Conservation (phyloP, 345 rosid genomes). For the Luvunga scandens region DNA sequence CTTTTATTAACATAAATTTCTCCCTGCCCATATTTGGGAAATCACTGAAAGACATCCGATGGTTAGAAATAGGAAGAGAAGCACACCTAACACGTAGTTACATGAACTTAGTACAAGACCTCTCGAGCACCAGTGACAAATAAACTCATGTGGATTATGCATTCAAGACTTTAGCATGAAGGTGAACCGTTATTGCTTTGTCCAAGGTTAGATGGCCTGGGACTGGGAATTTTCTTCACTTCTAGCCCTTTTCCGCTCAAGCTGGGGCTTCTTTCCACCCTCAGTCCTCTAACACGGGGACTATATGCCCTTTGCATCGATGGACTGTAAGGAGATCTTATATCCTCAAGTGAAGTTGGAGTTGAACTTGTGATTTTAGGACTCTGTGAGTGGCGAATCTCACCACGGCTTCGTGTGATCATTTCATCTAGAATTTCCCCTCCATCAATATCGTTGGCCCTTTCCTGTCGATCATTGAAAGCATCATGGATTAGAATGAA, state of each 20-base stretch:
- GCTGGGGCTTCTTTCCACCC: conserved; percentile 26
- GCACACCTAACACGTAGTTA: conserved; percentile 12
- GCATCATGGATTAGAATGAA: conserved; percentile 10
- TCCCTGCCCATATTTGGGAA: conserved; percentile 14
- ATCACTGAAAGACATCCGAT: conserved; percentile 8
- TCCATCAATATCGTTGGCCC: conserved; percentile 30
- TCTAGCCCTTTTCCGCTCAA: conserved; percentile 29
- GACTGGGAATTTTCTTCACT: conserved; percentile 41
- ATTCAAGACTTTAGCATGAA: conserved; percentile 24
- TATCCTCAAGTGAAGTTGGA: conserved; percentile 33
- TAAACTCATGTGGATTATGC: conserved; percentile 17
- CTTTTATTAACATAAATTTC: conserved; percentile 2
- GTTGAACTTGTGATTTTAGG: conserved; percentile 56
- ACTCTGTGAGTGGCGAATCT: conserved; percentile 52
- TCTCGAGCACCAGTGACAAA: conserved; percentile 41
- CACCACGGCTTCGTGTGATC: conserved; percentile 73
- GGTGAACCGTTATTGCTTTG: conserved; percentile 30
- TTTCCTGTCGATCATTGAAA: conserved; percentile 34
- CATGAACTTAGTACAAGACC: conserved; percentile 31
- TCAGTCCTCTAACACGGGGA: conserved; percentile 33
- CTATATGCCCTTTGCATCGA: conserved; percentile 36
- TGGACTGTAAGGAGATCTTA: conserved; percentile 45
- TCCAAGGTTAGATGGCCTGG: conserved; percentile 52
- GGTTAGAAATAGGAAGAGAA: conserved; percentile 17
- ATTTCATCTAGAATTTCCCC: conserved; percentile 67